Evolutionary conservation across 768 basidiomycete species (phyloP), one percentile per base, ranked within the genome.

Genomic region (Phaeotremella skinneri): DNA sequence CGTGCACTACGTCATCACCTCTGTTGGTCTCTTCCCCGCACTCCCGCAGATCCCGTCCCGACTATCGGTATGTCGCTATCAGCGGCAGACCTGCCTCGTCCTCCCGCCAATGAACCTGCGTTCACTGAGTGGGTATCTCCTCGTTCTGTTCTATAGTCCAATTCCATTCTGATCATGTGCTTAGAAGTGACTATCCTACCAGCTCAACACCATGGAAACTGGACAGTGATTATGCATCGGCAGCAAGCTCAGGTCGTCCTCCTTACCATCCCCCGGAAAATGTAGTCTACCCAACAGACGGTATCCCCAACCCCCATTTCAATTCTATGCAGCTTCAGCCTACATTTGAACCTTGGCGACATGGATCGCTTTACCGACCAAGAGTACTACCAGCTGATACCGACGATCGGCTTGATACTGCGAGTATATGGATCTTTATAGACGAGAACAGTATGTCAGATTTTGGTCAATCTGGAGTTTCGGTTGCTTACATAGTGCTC

Each of bases 251-350:
- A 3, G 53, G 56, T 6, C 26, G 41, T 42, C 67, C 67, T 3
- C 71, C 71, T 2, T 73, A 73, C 34, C n/a, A 55, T 30, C 47
- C 71, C 23, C 71, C 71, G 5, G n/a, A 49, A 4, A 58, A 68
- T 55, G 63, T 64, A 13, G 17, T 54, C 11, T 73, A 73, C 50
- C 68, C 66, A 17, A 49, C 54, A 7, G 49, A 59, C 17, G 26
- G 30, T 4, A 62, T 64, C 16, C 29, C 49, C 1, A 73, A 73
- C 39, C 66, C 66, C 2, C 55, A 62, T 43, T 55, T 37, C 13
- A 55, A 42, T 1, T 43, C 41, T 23, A 63, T 61, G 55, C 23
- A 20, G 11, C 37, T 29, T 31, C 71, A 73, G 47, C 71, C 71
- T 31, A 49, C 54, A 13, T 63, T 65, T 31, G 58, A 62, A 6